Evolutionary conservation across 1,284 basidiomycete genomes (phyloP).

Genomic region (Microbotryum lychnidis-dioicae): DNA sequence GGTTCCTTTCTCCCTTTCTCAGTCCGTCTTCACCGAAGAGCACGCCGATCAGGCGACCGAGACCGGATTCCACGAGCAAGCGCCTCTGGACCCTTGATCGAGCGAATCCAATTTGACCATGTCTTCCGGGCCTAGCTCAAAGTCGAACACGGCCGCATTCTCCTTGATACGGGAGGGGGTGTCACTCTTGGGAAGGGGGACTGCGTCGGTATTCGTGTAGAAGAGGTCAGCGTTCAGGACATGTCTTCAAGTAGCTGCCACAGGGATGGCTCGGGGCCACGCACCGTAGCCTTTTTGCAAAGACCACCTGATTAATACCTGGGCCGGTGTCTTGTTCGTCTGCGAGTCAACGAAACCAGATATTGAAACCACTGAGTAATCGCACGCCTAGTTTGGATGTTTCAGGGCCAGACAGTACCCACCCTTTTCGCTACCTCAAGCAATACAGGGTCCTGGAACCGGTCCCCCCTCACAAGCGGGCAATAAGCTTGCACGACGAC

Average conservation of each 20-base stretch:
- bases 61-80: conserved; percentile 64
- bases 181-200: conserved; percentile 69
- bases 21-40: no score
- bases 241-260: no score
- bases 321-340: conserved; percentile 57
- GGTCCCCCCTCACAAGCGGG: conserved; percentile 56
- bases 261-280: conserved; percentile 31
- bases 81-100: conserved; percentile 56
- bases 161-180: conserved; percentile 57
- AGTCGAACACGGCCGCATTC: conserved; percentile 63
- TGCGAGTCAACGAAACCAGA: conserved; percentile 36
- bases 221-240: not conserved
- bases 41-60: conserved; percentile 38
- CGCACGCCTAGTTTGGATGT: not conserved
- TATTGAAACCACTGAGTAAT: not conserved
- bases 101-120: conserved; percentile 55
- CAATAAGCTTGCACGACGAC: conserved; percentile 65
- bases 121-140: conserved; percentile 56
- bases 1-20: no score
- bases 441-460: conserved; percentile 52
- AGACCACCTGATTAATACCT: conserved; percentile 73
- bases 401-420: not conserved
- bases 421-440: conserved; percentile 53
- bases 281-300: conserved; percentile 60
- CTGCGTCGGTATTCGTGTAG: conserved; percentile 15